These are phyloP conservation scores for Dalbergia cultrata DNA, from an alignment of 306 rosid species.

Conservation along the genomic window DNA sequence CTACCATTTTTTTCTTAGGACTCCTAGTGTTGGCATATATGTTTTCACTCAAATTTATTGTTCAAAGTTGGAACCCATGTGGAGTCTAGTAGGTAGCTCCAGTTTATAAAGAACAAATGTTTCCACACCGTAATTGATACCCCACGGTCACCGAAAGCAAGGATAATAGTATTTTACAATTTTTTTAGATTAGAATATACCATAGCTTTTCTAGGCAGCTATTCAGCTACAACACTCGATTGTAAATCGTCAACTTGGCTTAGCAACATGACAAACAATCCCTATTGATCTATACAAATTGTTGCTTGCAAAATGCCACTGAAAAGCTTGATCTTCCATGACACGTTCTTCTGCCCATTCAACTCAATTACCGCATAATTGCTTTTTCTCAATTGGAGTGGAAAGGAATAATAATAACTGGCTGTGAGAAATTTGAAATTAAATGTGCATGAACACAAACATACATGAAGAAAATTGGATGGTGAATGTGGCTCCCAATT, in stretches of 20 bases:
- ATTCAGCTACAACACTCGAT: not conserved
- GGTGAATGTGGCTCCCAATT: slow-evolving; percentile 21
- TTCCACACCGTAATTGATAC: slow-evolving; percentile 7
- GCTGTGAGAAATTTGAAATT: not conserved
- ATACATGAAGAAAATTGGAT: not conserved
- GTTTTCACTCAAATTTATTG: too few relatives aligned
- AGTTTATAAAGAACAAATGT: slow-evolving; percentile 6
- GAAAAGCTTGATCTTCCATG: not conserved
- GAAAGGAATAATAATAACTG: slow-evolving; percentile 1
- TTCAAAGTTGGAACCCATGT: not conserved
- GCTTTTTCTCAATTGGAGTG: not conserved
- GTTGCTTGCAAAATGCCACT: not conserved
- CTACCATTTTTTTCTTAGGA: too few relatives aligned
- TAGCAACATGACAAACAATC: not conserved
- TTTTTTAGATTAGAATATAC: slow-evolving; percentile 14
- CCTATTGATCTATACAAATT: not conserved
- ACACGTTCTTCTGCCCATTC: not conserved
- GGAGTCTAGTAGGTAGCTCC: slow-evolving; percentile 12
- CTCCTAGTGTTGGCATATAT: too few relatives aligned
- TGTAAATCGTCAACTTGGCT: slow-evolving; percentile 38
- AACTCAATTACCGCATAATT: not conserved
- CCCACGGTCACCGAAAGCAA: slow-evolving; percentile 17
- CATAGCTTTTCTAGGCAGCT: slow-evolving; percentile 9
- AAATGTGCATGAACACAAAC: not conserved
- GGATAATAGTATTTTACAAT: slow-evolving; percentile 4